phyloP scores from a whole-genome alignment of 176 grass and related monocot species.

The Thalia dealbata region DNA sequence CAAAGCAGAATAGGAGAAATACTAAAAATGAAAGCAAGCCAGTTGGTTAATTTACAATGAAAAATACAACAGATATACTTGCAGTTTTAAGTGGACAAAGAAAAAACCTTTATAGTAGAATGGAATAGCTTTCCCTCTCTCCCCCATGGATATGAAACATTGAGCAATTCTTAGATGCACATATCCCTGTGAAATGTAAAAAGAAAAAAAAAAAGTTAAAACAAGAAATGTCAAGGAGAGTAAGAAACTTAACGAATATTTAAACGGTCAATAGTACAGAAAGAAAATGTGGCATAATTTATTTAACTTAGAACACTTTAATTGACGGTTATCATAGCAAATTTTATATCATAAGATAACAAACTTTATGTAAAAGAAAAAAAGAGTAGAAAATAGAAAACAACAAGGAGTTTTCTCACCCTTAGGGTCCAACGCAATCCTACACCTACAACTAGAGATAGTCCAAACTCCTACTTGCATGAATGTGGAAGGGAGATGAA shows the following conservation, averaged over 20 bases:
- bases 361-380: too few relatives aligned
- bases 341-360: too few relatives aligned
- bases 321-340: too few relatives aligned
- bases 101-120: conserved; percentile 76
- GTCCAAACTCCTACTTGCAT: too few relatives aligned
- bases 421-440: too few relatives aligned
- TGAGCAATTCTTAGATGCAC: conserved; percentile 62
- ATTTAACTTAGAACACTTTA: too few relatives aligned
- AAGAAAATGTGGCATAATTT: too few relatives aligned
- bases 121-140: conserved; percentile 49
- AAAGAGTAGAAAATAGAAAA: too few relatives aligned
- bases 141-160: conserved; percentile 61
- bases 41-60: background rate
- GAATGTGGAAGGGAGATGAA: too few relatives aligned
- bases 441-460: too few relatives aligned
- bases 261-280: background rate
- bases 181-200: conserved; percentile 43
- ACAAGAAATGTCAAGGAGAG: background rate
- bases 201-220: background rate
- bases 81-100: background rate
- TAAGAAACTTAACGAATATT: background rate
- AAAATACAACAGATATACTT: background rate
- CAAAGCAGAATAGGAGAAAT: background rate
- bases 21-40: background rate
- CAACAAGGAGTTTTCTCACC: too few relatives aligned